These are phyloP conservation scores for Phaeotremella skinneri DNA, from an alignment of 768 basidiomycete species.

Conservation along the genomic window DNA sequence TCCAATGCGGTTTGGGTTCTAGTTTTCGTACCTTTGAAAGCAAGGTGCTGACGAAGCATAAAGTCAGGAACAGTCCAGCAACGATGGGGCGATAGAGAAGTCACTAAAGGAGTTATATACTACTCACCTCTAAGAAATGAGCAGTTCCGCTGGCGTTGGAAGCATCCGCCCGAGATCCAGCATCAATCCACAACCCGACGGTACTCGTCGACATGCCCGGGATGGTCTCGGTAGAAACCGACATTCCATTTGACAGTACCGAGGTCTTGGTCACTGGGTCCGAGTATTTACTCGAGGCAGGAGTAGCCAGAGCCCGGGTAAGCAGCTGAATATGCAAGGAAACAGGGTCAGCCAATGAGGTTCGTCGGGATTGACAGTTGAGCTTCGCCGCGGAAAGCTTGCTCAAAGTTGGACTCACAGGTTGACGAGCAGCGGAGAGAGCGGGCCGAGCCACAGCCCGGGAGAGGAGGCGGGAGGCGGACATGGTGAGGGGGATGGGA, in stretches of 20 bases:
- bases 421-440: conserved; percentile 22
- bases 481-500: conserved; percentile 16
- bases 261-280: conserved; percentile 82
- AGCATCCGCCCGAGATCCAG: conserved; percentile 94
- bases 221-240: conserved; percentile 87
- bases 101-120: not conserved
- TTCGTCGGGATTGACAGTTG: not conserved
- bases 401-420: conserved; percentile 19
- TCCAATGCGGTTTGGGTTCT: conserved; percentile 87
- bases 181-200: conserved; percentile 97
- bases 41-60: conserved; percentile 38
- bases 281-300: conserved; percentile 47
- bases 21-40: conserved; percentile 70
- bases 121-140: conserved; percentile 80
- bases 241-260: conserved; percentile 90
- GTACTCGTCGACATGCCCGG: conserved; percentile 92
- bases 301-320: conserved; percentile 53
- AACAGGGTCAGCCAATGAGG: conserved; percentile 2
- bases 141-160: conserved; percentile 93
- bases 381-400: too few relatives aligned
- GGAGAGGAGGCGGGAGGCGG: conserved; percentile 32
- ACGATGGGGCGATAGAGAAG: not conserved
- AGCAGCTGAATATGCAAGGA: conserved; percentile 18
- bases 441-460: conserved; percentile 26
- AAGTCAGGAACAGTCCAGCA: not conserved